phyloP scores from a whole-genome alignment of 352 stramenopile species.

The Globisporangium echinulatum region DNA sequence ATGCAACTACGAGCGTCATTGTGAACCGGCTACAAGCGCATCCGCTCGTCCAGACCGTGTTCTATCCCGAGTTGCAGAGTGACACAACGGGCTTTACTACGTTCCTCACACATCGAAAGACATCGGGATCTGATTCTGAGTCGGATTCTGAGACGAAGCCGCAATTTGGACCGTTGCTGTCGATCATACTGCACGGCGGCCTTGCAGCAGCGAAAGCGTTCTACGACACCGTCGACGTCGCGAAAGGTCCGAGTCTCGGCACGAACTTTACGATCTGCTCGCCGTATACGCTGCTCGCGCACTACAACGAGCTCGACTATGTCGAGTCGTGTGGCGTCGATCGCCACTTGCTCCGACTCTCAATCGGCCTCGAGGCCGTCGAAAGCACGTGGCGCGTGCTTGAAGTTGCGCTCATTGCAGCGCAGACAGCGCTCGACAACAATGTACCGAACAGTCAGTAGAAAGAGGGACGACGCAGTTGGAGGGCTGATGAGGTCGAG shows the following conservation, averaged over 20 bases:
- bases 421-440: too few species aligned
- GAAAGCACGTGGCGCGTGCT: constrained; percentile 58
- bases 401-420: background rate
- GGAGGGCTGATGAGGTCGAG: too few species aligned
- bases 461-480: too few species aligned
- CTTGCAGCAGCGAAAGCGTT: constrained; percentile 72
- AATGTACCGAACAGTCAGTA: too few species aligned
- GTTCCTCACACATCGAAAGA: constrained; percentile 28
- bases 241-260: constrained; percentile 86
- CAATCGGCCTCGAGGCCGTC: constrained; percentile 84
- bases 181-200: constrained; percentile 74
- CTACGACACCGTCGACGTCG: constrained; percentile 82
- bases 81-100: constrained; percentile 49
- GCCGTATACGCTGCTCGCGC: constrained; percentile 90
- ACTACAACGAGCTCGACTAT: constrained; percentile 92
- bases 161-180: constrained; percentile 85
- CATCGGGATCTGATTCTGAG: background rate
- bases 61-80: constrained; percentile 68
- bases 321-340: constrained; percentile 87
- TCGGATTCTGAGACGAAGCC: constrained; percentile 1
- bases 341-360: constrained; percentile 88
- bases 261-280: constrained; percentile 93
- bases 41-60: constrained; percentile 78
- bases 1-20: constrained; percentile 69
- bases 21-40: constrained; percentile 62